Percentiles rank a stretch among this genome's conserved stretches.
These are phyloP conservation scores for Bipolaris victoriae DNA, from an alignment of 2,329 filamentous ascomycete species.

Conservation along the genomic window DNA sequence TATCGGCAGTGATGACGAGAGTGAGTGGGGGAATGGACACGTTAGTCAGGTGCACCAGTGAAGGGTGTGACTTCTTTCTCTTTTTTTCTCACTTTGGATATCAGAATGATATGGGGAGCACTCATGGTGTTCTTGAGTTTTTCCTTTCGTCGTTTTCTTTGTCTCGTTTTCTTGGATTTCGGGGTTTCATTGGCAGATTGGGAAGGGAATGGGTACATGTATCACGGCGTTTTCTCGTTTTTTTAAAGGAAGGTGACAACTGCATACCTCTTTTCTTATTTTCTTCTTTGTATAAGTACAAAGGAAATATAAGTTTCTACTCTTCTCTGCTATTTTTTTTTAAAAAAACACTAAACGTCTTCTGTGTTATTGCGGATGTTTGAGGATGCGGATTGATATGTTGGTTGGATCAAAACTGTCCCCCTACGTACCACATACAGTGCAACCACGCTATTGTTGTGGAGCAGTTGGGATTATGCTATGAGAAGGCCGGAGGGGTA, in stretches of 20 bases:
- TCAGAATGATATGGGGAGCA: background rate
- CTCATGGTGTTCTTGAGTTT: background rate
- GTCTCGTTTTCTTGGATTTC: background rate
- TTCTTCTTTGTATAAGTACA: background rate
- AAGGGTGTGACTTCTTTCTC: background rate
- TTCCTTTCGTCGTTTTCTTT: background rate
- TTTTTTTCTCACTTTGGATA: background rate
- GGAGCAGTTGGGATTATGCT: too few species aligned
- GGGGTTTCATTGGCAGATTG: background rate
- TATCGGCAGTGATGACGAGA: slow-evolving; percentile 49
- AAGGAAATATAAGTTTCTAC: too few species aligned
- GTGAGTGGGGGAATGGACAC: slow-evolving; percentile 45
- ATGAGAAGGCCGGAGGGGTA: too few species aligned
- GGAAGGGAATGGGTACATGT: background rate
- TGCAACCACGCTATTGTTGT: too few species aligned
- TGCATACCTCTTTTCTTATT: too few species aligned
- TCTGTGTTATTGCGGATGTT: too few species aligned
- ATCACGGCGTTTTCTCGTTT: background rate
- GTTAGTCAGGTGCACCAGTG: slow-evolving; percentile 34
- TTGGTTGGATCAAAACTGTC: too few species aligned
- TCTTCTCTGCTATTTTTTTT: too few species aligned
- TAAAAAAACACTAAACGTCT: too few species aligned
- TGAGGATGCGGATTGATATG: too few species aligned
- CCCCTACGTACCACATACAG: too few species aligned
- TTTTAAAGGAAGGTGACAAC: too few species aligned